Conservation (phyloP, 2,329 filamentous ascomycete genomes). For the Fonsecaea multimorphosa region DNA sequence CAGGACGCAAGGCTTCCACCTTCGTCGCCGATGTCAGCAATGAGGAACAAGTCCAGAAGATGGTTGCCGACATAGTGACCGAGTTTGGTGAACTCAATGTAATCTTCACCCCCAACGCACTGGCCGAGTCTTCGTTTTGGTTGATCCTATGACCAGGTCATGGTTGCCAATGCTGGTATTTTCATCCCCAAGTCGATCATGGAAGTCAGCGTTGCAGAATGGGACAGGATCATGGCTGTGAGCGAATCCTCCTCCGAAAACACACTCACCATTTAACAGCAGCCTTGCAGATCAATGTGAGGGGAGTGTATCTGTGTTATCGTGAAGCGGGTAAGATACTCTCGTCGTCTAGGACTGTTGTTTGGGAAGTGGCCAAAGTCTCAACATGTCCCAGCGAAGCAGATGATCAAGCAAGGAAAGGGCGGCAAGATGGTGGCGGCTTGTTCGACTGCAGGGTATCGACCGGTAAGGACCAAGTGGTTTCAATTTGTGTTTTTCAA, state of each 20-base stretch:
- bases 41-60: conserved; percentile 12
- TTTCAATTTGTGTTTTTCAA: not conserved
- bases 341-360: not conserved
- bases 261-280: not conserved
- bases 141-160: conserved; percentile 6
- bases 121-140: no score
- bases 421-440: conserved; percentile 13
- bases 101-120: no score
- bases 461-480: not conserved
- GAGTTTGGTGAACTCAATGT: conserved; percentile 22
- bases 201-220: conserved; percentile 19
- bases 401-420: conserved; percentile 16
- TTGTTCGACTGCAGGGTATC: not conserved
- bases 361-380: not conserved
- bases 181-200: conserved; percentile 12
- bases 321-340: conserved; percentile 16
- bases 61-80: conserved; percentile 8
- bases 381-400: not conserved
- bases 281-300: conserved; percentile 13
- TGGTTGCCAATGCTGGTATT: conserved; percentile 21
- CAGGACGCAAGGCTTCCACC: conserved; percentile 4
- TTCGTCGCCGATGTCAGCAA: conserved; percentile 16
- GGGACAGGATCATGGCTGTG: conserved; percentile 13
- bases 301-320: conserved; percentile 19
- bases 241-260: not conserved